Percentiles rank a stretch among this genome's conserved stretches.
Conservation (phyloP, 2,329 filamentous ascomycete genomes). For the Pezicula neosporulosa region DNA sequence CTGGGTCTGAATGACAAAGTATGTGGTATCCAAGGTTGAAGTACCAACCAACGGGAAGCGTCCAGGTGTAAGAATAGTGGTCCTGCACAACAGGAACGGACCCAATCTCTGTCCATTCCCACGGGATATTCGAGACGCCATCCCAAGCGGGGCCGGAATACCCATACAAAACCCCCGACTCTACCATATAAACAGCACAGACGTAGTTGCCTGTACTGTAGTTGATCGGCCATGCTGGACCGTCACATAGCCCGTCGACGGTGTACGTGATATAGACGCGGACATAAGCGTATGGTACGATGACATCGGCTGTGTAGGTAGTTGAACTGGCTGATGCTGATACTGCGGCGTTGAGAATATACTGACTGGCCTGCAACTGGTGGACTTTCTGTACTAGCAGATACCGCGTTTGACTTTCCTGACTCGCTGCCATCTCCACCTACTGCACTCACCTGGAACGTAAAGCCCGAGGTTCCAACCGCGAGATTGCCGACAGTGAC, state of each 20-base stretch:
- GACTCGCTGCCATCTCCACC: neutral
- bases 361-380: neutral
- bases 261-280: neutral
- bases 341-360: neutral
- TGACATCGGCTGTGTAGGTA: neutral
- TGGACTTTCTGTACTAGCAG: neutral
- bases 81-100: neutral
- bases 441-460: neutral
- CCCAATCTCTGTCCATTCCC: neutral
- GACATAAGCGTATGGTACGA: constrained; percentile 1
- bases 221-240: neutral
- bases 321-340: neutral
- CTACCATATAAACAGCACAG: neutral
- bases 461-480: neutral
- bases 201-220: neutral
- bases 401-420: neutral
- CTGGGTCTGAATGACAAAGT: neutral
- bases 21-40: neutral
- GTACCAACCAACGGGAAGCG: neutral
- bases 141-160: neutral
- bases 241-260: neutral
- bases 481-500: neutral
- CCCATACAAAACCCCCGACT: neutral
- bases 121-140: neutral
- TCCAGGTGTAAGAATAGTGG: neutral